Conservation (phyloP, 495 filamentous ascomycete genomes). For the Daldinia childiae region DNA sequence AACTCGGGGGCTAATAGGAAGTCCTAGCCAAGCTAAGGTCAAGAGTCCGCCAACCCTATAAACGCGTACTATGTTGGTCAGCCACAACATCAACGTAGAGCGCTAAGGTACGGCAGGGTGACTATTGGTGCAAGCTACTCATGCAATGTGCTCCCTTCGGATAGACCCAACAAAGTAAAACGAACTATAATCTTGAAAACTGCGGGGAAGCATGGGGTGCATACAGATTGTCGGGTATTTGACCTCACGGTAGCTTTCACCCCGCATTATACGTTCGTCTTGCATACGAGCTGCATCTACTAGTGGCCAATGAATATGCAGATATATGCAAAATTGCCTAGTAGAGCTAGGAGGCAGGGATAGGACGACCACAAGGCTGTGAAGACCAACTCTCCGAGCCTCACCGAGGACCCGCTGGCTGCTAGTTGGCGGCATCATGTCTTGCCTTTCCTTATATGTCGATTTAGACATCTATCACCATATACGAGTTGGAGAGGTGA, state of each 20-base stretch:
- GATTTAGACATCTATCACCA: background rate
- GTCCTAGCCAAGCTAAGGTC: constrained; percentile 12
- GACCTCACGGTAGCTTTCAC: constrained; percentile 35
- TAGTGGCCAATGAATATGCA: constrained; percentile 36
- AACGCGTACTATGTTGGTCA: constrained; percentile 6
- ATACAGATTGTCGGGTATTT: constrained; percentile 42
- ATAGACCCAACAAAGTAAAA: constrained; percentile 30
- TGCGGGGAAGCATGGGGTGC: constrained; percentile 38
- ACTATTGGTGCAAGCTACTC: constrained; percentile 31
- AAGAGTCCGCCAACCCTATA: constrained; percentile 19
- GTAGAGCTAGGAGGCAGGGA: constrained; percentile 27
- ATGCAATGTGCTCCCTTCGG: constrained; percentile 34
- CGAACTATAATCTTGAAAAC: constrained; percentile 37
- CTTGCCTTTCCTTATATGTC: background rate
- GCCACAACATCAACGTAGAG: constrained; percentile 8
- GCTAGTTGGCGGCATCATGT: constrained; percentile 26
- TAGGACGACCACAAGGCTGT: constrained; percentile 36
- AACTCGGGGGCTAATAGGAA: constrained; percentile 5
- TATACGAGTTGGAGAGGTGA: constrained; percentile 15
- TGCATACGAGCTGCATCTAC: constrained; percentile 43
- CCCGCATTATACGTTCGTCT: constrained; percentile 38
- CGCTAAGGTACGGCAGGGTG: constrained; percentile 38
- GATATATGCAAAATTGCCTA: constrained; percentile 17
- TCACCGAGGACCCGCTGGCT: constrained; percentile 43
- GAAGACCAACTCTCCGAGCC: constrained; percentile 44